Percentiles rank a stretch among this genome's conserved stretches.
These are phyloP conservation scores for Pleurotus pulmonarius DNA, from an alignment of 768 basidiomycete species.

Conservation along the genomic window DNA sequence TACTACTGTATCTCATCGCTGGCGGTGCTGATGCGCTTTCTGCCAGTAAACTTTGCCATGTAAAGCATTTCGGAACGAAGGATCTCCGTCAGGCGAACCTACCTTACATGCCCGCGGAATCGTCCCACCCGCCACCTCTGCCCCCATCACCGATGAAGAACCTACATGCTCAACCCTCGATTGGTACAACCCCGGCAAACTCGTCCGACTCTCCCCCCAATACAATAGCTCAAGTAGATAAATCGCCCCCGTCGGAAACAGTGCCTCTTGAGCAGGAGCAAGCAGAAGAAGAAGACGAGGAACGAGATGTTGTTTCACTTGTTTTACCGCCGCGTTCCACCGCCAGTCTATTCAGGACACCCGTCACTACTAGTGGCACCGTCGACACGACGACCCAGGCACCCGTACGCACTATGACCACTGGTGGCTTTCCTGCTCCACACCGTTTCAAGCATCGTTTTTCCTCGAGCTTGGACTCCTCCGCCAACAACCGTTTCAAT, in stretches of 20 bases:
- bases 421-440: background rate
- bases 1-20: too few species aligned
- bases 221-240: conserved; percentile 17
- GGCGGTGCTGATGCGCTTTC: too few species aligned
- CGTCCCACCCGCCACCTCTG: conserved; percentile 15
- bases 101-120: conserved; percentile 39
- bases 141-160: conserved; percentile 19
- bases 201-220: conserved; percentile 4
- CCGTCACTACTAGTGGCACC: background rate
- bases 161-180: conserved; percentile 22
- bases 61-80: conserved; percentile 74
- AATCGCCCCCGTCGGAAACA: background rate
- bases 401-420: background rate
- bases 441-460: conserved; percentile 4
- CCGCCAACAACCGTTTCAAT: conserved; percentile 5
- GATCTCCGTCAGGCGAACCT: conserved; percentile 72
- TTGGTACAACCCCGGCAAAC: conserved; percentile 15
- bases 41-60: conserved; percentile 76
- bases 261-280: background rate
- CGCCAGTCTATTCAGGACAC: background rate
- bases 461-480: conserved; percentile 3
- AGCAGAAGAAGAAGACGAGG: conserved; percentile 10
- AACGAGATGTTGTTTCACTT: background rate
- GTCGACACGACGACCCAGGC: background rate
- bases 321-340: background rate